Base-by-base conservation (phyloP, 2,329 filamentous ascomycete species). In the Aspergillus udagawae region DNA sequence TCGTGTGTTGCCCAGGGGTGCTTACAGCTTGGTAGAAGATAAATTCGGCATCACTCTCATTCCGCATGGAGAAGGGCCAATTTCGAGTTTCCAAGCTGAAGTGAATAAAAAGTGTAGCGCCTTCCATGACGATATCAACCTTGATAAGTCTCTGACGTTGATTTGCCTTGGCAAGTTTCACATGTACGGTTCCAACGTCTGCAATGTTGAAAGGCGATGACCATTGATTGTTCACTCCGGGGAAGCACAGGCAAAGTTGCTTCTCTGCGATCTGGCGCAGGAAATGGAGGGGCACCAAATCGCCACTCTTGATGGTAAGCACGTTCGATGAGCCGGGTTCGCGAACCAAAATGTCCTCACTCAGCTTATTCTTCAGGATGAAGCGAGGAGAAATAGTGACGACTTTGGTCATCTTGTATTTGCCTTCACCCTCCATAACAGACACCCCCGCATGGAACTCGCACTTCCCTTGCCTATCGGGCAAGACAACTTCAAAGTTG, bases 41-140 rank as follows among this genome's bases (percentile, higher is more conserved):
- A 74, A 97, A 97, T 70, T 97, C 94, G 25, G 89, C 89, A 68
- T 97, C 93, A 68, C 93, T 97, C 77, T 97, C 94, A 70, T 99
- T 99, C 63, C 94, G 89, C 87, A 99, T 97, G 0, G 92, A 97
- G 77, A 94, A 99, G 0, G 94, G 94, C 94, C 94, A 99, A 70
- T 96, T 91, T 73, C 94, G 95, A 5, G 85, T 92, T 77, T 99
- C 94, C 64, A 93, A 81, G 68, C 87, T 94, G 57, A 99, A 83
- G 67, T 96, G 91, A 35, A 97, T 74, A 80, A 97, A 99, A 44
- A 99, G 88, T 1, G 93, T 97, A 0, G 93, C 91, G 60, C 90
- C 86, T 72, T 99, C 95, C 83, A 97, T 88, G 49, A 99, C 80
- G 47, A 97, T 85, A 70, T 99, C 94, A 12, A 95, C 83, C 52